phyloP scores from a whole-genome alignment of 805 yeast genomes.

The Yarrowia yakushimensis region DNA sequence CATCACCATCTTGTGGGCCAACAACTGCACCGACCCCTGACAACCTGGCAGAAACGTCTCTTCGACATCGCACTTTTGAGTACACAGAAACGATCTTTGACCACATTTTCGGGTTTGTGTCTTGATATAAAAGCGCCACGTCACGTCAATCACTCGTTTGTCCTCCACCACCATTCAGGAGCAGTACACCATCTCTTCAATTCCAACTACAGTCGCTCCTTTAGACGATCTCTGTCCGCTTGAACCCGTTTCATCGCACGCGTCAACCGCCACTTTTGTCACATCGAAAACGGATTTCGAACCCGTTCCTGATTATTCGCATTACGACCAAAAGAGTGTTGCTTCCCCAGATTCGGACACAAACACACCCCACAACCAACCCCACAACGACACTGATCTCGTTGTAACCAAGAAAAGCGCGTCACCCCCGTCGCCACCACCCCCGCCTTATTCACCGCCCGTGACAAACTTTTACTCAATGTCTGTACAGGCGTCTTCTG shows the following conservation, averaged over 20 bases:
- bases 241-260: neutral
- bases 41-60: neutral
- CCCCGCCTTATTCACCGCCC: slow-evolving; percentile 34
- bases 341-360: neutral
- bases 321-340: neutral
- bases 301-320: slow-evolving; percentile 4
- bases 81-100: neutral
- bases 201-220: slow-evolving; percentile 22
- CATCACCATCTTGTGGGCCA: neutral
- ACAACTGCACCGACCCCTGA: slow-evolving; percentile 1
- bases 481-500: slow-evolving; percentile 35
- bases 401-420: neutral
- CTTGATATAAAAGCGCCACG: neutral
- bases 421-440: slow-evolving; percentile 25
- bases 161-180: neutral
- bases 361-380: neutral
- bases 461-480: slow-evolving; percentile 29
- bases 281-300: slow-evolving; percentile 10
- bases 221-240: slow-evolving; percentile 17
- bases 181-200: neutral
- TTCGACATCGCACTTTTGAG: neutral
- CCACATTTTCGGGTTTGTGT: neutral
- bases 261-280: slow-evolving; percentile 10
- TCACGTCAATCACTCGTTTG: neutral
- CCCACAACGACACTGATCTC: neutral